Conservation (phyloP, 371 early-diverging fungal species). For the Mucor indicus region DNA sequence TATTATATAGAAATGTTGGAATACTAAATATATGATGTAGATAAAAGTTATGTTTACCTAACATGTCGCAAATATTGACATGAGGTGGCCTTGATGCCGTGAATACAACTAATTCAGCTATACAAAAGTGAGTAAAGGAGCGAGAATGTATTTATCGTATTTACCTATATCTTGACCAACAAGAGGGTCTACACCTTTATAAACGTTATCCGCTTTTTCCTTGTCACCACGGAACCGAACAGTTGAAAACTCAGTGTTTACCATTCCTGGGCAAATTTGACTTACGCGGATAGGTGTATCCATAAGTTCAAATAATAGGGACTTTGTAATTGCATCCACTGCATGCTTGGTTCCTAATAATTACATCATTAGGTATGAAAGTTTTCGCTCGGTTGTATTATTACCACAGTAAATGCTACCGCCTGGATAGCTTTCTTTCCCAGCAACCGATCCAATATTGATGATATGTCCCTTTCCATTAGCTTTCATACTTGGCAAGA, state of each 20-base stretch:
- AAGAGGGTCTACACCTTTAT: conserved; percentile 73
- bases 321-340: conserved; percentile 76
- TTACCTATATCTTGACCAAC: conserved; percentile 65
- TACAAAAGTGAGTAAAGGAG: not conserved
- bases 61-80: conserved; percentile 77
- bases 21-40: no score
- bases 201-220: conserved; percentile 76
- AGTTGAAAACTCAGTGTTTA: conserved; percentile 90
- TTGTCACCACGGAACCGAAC: conserved; percentile 84
- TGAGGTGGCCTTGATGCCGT: conserved; percentile 78
- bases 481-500: conserved; percentile 79
- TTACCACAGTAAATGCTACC: conserved; percentile 83
- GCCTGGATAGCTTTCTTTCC: conserved; percentile 61
- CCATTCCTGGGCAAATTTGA: conserved; percentile 76
- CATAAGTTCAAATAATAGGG: conserved; percentile 78
- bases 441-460: conserved; percentile 83
- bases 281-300: conserved; percentile 75
- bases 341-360: conserved; percentile 74
- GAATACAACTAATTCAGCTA: conserved; percentile 82
- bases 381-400: no score
- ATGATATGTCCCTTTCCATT: conserved; percentile 79
- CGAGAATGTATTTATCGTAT: not conserved
- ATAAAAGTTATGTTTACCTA: conserved; percentile 38
- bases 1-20: not conserved
- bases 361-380: no score